Base-by-base conservation (phyloP, 257 asterid species). In the Linderniella brevidens region DNA sequence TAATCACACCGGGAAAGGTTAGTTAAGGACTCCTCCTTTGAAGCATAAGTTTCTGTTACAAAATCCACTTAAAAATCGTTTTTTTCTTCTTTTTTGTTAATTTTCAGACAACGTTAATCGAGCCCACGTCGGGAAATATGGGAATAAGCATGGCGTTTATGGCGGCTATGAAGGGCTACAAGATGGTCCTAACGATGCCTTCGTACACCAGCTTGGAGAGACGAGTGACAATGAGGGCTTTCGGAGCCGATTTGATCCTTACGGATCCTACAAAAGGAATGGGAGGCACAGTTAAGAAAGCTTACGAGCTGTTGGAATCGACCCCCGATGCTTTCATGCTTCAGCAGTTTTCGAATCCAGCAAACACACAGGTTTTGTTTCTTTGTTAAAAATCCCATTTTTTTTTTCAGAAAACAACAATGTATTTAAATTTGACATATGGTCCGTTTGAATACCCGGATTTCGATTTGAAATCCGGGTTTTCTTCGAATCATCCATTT, bases 91-190 rank as follows among this genome's bases (percentile, higher is more conserved):
- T 44, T 44, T 44, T 44, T 17, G 49, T 51, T 5, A 5, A 4
- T 19, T 49, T 48, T 17, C 68, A 84, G 98, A 90, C 94, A 5
- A 81, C 86, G 8, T 54, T 90, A 73, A 90, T 90, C 36, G 98
- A 90, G 70, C 98, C 98, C 17, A 90, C 98, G 9, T 90, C 96
- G 0, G 98, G 98, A 42, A 90, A 90, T 48, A 90, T 90, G 98
- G 98, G 98, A 52, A 90, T 90, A 16, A 90, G 98, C 59, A 67
- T 90, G 94, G 96, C 98, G 1, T 90, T 90, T 55, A 77, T 90
- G 71, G 98, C 98, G 8, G 94, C 98, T 13, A 65, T 90, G 92
- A 85, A 70, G 62, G 96, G 98, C 16, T 90, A 90, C 86, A 90
- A 77, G 35, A 90, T 81, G 98, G 90, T 90, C 17, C 68, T 90